Evolutionary conservation across 495 filamentous ascomycete species (phyloP).

Genomic region (Lentithecium fluviatile): DNA sequence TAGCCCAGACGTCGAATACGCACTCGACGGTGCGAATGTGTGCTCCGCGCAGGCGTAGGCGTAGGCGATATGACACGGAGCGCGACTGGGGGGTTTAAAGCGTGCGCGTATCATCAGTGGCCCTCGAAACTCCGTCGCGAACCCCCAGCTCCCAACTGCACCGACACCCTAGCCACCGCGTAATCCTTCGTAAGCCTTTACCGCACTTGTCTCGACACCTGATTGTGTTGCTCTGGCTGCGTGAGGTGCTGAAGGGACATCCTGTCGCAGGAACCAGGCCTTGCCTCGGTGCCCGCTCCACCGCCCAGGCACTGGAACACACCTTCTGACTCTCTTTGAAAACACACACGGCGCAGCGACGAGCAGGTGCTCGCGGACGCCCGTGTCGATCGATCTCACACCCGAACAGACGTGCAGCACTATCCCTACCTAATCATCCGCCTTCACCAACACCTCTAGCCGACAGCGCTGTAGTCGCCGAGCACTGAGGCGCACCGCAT

Average conservation of each 20-base stretch:
- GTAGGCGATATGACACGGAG: slow-evolving; percentile 28
- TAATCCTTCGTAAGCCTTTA: slow-evolving; percentile 30
- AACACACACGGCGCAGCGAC: slow-evolving; percentile 4
- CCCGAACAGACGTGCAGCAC: slow-evolving; percentile 22
- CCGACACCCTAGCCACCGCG: slow-evolving; percentile 10
- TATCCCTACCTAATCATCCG: slow-evolving; percentile 14
- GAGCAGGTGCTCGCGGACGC: slow-evolving; percentile 21
- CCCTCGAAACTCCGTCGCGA: slow-evolving; percentile 5
- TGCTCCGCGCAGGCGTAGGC: background rate
- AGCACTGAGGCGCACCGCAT: no score
- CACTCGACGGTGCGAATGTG: slow-evolving; percentile 3
- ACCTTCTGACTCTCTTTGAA: slow-evolving; percentile 2
- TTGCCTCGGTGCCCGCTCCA: background rate
- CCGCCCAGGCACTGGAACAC: background rate
- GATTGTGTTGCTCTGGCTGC: slow-evolving; percentile 8
- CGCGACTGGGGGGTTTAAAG: slow-evolving; percentile 18
- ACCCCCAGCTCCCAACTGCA: slow-evolving; percentile 2
- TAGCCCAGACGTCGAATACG: background rate
- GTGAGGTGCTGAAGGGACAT: slow-evolving; percentile 4
- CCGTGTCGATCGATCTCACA: slow-evolving; percentile 33
- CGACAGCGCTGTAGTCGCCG: background rate
- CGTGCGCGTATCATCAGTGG: slow-evolving; percentile 15
- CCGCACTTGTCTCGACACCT: slow-evolving; percentile 15
- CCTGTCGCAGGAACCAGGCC: slow-evolving; percentile 1
- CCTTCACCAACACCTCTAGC: background rate